Conservation (phyloP, 73 alveolate genomes). For the Chromera velia region DNA sequence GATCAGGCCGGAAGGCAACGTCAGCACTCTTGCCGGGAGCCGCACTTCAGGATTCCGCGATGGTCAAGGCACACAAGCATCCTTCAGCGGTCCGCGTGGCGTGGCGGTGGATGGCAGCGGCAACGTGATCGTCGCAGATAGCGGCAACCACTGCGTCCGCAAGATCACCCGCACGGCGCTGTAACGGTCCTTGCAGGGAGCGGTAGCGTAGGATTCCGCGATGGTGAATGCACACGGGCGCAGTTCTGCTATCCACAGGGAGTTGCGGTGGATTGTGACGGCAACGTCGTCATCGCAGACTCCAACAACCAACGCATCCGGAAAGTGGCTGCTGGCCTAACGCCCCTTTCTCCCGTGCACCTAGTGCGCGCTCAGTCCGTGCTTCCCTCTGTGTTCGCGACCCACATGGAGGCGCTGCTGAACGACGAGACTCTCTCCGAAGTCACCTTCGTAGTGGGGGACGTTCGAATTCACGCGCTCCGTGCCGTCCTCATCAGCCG, state of each 20-base stretch:
- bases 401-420: not conserved
- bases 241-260: not conserved
- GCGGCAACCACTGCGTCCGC: no score
- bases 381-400: not conserved
- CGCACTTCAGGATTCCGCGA: slow-evolving; percentile 1
- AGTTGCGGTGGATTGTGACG: slow-evolving; percentile 7
- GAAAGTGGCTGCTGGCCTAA: not conserved
- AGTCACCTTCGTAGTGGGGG: not conserved
- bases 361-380: not conserved
- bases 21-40: not conserved
- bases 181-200: not conserved
- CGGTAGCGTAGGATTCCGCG: not conserved
- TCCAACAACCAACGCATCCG: slow-evolving; percentile 5
- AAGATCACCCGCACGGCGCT: not conserved
- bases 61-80: not conserved
- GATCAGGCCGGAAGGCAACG: slow-evolving; percentile 3
- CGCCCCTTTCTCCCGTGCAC: no score
- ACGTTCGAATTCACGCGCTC: not conserved
- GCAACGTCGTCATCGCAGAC: slow-evolving; percentile 2
- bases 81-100: slow-evolving; percentile 1
- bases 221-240: not conserved
- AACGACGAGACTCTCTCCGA: slow-evolving; percentile 1
- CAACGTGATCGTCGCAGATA: no score
- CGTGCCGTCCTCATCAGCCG: not conserved
- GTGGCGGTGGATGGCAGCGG: no score